phyloP scores from a whole-genome alignment of 1,139 yeast genomes.

The Sugiyamaella japonica region DNA sequence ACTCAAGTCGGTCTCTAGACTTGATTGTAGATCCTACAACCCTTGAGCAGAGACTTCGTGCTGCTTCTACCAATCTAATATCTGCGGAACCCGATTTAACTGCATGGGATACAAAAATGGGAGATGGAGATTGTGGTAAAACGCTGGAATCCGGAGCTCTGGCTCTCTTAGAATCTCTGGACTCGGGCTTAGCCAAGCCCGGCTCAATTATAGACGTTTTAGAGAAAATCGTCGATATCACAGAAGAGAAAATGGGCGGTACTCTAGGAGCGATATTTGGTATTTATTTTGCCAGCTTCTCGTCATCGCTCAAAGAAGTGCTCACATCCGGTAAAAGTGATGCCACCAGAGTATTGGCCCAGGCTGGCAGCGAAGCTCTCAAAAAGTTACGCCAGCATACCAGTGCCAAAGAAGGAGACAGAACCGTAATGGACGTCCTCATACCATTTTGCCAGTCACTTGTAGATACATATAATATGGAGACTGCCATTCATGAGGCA shows the following conservation, averaged over 20 bases:
- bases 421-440: constrained; percentile 56
- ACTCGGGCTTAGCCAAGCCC: constrained; percentile 35
- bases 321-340: constrained; percentile 8
- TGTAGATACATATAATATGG: constrained; percentile 36
- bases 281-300: constrained; percentile 49
- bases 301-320: constrained; percentile 39
- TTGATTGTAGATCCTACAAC: constrained; percentile 40
- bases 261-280: constrained; percentile 53
- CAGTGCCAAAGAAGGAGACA: constrained; percentile 51
- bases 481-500: constrained; percentile 43
- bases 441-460: constrained; percentile 49
- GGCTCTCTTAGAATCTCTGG: constrained; percentile 43
- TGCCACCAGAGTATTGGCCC: background rate
- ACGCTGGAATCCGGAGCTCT: constrained; percentile 49
- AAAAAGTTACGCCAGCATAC: constrained; percentile 47
- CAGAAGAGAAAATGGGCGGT: constrained; percentile 57
- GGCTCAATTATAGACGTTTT: constrained; percentile 35
- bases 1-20: constrained; percentile 25
- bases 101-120: constrained; percentile 52
- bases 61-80: constrained; percentile 45
- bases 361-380: constrained; percentile 37
- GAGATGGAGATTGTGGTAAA: constrained; percentile 57
- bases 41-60: constrained; percentile 40
- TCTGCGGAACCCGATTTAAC: constrained; percentile 50
- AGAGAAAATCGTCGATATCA: constrained; percentile 38